These are phyloP conservation scores for Ascosphaera apis DNA, from an alignment of 2,329 filamentous ascomycete species.

Conservation along the genomic window DNA sequence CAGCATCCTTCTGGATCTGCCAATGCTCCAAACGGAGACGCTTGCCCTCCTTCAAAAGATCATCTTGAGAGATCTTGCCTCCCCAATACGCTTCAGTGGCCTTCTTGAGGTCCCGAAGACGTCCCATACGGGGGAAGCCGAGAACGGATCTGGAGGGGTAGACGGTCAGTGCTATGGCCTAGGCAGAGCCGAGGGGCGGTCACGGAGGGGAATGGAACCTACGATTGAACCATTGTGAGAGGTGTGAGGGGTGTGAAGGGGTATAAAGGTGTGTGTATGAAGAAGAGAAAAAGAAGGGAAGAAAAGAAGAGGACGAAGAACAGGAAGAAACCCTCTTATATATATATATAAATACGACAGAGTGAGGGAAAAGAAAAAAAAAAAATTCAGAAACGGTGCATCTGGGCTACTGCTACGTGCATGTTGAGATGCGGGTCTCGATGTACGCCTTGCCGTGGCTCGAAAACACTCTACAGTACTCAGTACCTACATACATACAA, in stretches of 20 bases:
- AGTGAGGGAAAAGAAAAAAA: slow-evolving; percentile 8
- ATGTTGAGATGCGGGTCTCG: slow-evolving; percentile 1
- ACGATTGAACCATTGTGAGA: slow-evolving; percentile 38
- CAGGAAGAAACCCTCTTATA: slow-evolving; percentile 3
- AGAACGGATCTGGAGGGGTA: slow-evolving; percentile 47
- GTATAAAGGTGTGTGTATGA: no score
- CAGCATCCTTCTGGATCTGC: slow-evolving; percentile 98
- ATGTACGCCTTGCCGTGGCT: neutral
- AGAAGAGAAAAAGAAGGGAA: slow-evolving; percentile 5
- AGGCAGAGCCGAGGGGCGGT: slow-evolving; percentile 3
- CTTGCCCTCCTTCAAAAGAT: slow-evolving; percentile 88
- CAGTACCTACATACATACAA: neutral
- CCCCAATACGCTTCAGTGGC: slow-evolving; percentile 96
- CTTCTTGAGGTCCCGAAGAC: slow-evolving; percentile 98
- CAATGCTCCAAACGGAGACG: slow-evolving; percentile 89
- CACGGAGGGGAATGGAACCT: slow-evolving; percentile 12
- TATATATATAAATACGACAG: no score
- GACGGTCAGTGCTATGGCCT: slow-evolving; percentile 2
- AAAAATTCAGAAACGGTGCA: slow-evolving; percentile 5
- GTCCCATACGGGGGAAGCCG: slow-evolving; percentile 98
- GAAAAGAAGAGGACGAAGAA: slow-evolving; percentile 5
- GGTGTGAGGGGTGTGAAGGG: slow-evolving; percentile 7
- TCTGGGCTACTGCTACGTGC: neutral
- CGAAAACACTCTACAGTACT: neutral
- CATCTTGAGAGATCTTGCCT: slow-evolving; percentile 77